Evolutionary conservation across 2,329 filamentous ascomycete genomes (phyloP), one percentile per base, ranked within the genome.

Genomic region (Tolypocladium amazonense): DNA sequence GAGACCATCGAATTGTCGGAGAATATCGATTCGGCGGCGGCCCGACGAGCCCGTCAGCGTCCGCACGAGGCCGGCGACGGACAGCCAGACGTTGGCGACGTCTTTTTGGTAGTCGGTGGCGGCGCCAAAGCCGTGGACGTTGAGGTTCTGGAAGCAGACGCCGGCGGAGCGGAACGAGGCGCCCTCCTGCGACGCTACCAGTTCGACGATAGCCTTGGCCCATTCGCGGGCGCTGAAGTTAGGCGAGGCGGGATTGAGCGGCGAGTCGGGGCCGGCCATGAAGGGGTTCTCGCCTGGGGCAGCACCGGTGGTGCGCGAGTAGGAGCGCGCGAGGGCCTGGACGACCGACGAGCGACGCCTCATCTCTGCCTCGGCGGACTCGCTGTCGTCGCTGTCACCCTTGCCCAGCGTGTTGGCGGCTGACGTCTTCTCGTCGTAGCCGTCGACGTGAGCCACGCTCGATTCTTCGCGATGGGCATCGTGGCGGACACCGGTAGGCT

Each of bases 31-130:
- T 64, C 83, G 82, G 56, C 75, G 79, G 65, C 79, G 75, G 47
- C 78, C 78, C 63, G 79, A 23, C 30, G 50, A 64, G 45, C 83
- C 65, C 4, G 82, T 82, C 37, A 88, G 68, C 1, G 80, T 74
- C 58, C 79, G 77, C 1, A 73, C 68, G n/a, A 78, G 58, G 14
- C 75, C 75, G 1, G 71, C 72, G 0, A 72, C 66, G 56, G 82
- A 80, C 2, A 88, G 71, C 76, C 81, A 84, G 59, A 87, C 75
- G 64, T 88, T 88, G 63, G 73, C 76, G 37, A 88, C 83, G 63
- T 86, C 81, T 73, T 85, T 86, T 68, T 90, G 88, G 71, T 87
- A 90, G 69, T 90, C 87, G 1, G 86, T 88, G 0, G 83, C 77
- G 47, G 80, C 81, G 53, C 87, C 87, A 65, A 81, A 89, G 47